A percentile compares a stretch with the other conserved stretches of the same genome.
Evolutionary conservation across 257 asterid species (phyloP).

Genomic region (Cynanchum wilfordii): DNA sequence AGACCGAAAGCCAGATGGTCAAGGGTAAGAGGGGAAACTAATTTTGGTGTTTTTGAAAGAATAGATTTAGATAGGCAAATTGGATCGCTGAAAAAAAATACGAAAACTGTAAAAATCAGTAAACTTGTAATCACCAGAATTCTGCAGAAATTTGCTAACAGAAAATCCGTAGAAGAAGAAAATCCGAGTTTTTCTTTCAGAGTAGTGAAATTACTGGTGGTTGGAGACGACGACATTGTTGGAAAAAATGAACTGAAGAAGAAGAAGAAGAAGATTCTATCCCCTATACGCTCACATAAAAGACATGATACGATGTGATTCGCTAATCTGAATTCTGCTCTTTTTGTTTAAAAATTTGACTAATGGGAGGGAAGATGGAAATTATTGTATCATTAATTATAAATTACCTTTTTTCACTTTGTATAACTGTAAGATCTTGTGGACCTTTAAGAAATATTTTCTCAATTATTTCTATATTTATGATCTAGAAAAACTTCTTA

Average conservation of each 20-base stretch:
- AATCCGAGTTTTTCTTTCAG: not conserved
- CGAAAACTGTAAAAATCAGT: not conserved
- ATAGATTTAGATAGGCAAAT: not conserved
- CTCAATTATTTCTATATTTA: too few species aligned
- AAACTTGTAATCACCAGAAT: not conserved
- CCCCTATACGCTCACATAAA: too few species aligned
- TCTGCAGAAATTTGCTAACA: not conserved
- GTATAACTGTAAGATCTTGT: too few species aligned
- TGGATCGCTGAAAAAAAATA: not conserved
- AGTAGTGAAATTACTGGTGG: not conserved
- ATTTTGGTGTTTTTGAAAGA: not conserved
- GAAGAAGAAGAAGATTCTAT: too few species aligned
- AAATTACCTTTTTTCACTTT: too few species aligned
- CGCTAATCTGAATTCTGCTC: too few species aligned
- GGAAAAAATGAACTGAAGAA: not conserved
- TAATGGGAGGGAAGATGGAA: too few species aligned
- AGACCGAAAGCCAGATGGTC: slow-evolving; percentile 29
- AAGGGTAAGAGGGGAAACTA: slow-evolving; percentile 15
- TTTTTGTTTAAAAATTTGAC: too few species aligned
- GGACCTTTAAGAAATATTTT: too few species aligned
- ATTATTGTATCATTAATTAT: too few species aligned
- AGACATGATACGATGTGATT: too few species aligned
- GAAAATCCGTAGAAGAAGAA: not conserved
- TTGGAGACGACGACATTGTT: not conserved
- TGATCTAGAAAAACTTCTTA: too few species aligned